These are phyloP conservation scores for Tuctoria greenei DNA, from an alignment of 176 grass and related monocot species.

Conservation along the genomic window DNA sequence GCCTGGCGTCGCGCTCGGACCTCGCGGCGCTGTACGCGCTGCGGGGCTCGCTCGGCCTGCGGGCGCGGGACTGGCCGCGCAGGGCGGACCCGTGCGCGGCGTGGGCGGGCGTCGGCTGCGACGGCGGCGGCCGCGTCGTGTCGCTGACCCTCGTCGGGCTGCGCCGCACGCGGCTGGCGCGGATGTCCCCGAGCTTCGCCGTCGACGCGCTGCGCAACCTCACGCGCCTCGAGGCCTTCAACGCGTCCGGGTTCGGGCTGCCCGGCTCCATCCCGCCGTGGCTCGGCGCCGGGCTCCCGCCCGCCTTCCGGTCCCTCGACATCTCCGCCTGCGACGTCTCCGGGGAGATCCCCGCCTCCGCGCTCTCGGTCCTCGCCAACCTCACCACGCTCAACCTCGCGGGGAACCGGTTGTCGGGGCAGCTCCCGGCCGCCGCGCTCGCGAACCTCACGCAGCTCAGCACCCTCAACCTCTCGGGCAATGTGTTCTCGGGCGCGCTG, in stretches of 20 bases:
- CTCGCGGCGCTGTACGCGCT: constrained; percentile 66
- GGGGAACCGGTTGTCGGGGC: constrained; percentile 58
- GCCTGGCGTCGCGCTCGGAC: constrained; percentile 59
- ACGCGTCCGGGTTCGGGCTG: constrained; percentile 67
- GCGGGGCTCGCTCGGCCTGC: constrained; percentile 70
- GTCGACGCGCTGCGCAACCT: constrained; percentile 83
- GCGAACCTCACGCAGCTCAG: constrained; percentile 40
- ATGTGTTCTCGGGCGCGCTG: constrained; percentile 59
- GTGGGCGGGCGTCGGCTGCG: constrained; percentile 74
- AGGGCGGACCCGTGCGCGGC: constrained; percentile 59
- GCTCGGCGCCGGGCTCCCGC: constrained; percentile 60
- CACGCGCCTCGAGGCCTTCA: constrained; percentile 59
- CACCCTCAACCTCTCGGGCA: constrained; percentile 62
- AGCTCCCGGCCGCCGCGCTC: constrained; percentile 48
- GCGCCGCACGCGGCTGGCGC: constrained; percentile 60
- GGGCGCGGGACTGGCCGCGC: constrained; percentile 86
- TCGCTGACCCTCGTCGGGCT: constrained; percentile 50
- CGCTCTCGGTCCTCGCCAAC: constrained; percentile 41
- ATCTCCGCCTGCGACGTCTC: constrained; percentile 55
- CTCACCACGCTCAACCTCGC: constrained; percentile 69
- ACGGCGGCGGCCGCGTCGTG: constrained; percentile 57
- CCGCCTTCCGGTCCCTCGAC: constrained; percentile 59
- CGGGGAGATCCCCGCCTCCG: constrained; percentile 56
- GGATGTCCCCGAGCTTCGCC: constrained; percentile 49
- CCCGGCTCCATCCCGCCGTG: constrained; percentile 71